Percentiles rank a stretch among this genome's conserved stretches.
Evolutionary conservation across 169 alveolate species (phyloP).

Genomic region (Plasmodium gallinaceum): DNA sequence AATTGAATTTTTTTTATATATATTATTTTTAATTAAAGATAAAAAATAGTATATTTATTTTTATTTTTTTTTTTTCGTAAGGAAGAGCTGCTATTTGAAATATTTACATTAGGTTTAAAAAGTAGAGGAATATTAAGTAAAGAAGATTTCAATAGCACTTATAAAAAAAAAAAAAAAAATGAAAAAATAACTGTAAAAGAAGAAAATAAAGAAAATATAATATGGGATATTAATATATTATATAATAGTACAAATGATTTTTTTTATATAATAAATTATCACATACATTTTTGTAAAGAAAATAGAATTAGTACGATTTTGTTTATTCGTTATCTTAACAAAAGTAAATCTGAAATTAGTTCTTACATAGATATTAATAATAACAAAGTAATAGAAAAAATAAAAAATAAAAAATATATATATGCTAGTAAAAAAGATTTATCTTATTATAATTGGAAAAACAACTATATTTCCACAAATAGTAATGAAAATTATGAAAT

Average conservation of each 20-base stretch:
- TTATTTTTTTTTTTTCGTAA: constrained; percentile 13
- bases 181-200: constrained; percentile 27
- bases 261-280: constrained; percentile 43
- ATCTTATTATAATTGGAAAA: constrained; percentile 66
- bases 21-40: not conserved
- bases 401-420: constrained; percentile 42
- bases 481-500: constrained; percentile 54
- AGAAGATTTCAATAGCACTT: constrained; percentile 65
- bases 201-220: constrained; percentile 26
- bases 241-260: constrained; percentile 33
- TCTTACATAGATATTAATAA: constrained; percentile 66
- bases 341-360: constrained; percentile 50
- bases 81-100: constrained; percentile 61
- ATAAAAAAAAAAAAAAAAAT: constrained; percentile 25
- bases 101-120: constrained; percentile 63
- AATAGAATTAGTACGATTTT: constrained; percentile 55
- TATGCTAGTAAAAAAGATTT: constrained; percentile 66
- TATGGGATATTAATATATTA: constrained; percentile 41
- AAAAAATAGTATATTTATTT: not conserved
- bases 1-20: not conserved
- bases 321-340: constrained; percentile 64
- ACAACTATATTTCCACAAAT: constrained; percentile 63
- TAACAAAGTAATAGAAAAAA: constrained; percentile 30
- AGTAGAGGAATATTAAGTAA: constrained; percentile 58
- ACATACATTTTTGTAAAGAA: constrained; percentile 55